phyloP scores from a whole-genome alignment of 1,139 yeast species.

The Taphrina communis region DNA sequence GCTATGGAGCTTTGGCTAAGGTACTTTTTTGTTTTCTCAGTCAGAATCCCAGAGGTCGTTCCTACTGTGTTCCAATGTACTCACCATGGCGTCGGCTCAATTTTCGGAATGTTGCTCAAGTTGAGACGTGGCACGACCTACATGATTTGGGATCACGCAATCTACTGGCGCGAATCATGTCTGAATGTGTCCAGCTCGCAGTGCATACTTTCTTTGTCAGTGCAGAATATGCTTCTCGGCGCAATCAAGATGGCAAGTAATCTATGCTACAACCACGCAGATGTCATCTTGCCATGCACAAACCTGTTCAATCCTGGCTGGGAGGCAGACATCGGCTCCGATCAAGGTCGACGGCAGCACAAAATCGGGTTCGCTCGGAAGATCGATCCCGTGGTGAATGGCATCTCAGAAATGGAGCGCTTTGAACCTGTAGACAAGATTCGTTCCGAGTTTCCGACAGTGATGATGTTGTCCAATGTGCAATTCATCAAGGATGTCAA shows the following conservation, averaged over 20 bases:
- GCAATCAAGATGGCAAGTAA: slow-evolving; percentile 29
- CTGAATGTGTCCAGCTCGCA: slow-evolving; percentile 28
- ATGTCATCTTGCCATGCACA: slow-evolving; percentile 26
- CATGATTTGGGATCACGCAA: slow-evolving; percentile 34
- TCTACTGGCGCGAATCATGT: slow-evolving; percentile 32
- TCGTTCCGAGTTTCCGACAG: slow-evolving; percentile 25
- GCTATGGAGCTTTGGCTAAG: slow-evolving; percentile 27
- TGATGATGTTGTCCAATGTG: slow-evolving; percentile 30
- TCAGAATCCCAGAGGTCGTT: slow-evolving; percentile 22
- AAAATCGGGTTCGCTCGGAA: slow-evolving; percentile 23
- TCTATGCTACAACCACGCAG: slow-evolving; percentile 26
- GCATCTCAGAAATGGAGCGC: slow-evolving; percentile 29
- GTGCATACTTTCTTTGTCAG: slow-evolving; percentile 16
- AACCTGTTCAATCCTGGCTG: slow-evolving; percentile 29
- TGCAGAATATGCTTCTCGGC: slow-evolving; percentile 29
- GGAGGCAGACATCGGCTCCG: slow-evolving; percentile 30
- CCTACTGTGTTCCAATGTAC: slow-evolving; percentile 30
- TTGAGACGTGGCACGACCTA: slow-evolving; percentile 27
- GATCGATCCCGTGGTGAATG: slow-evolving; percentile 30
- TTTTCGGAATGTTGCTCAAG: slow-evolving; percentile 28
- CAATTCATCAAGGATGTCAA: slow-evolving; percentile 33
- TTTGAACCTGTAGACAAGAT: slow-evolving; percentile 31
- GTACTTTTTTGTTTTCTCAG: slow-evolving; percentile 25
- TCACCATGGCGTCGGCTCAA: slow-evolving; percentile 28
- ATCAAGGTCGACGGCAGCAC: slow-evolving; percentile 21